Percentiles rank a stretch among this genome's conserved stretches.
These are phyloP conservation scores for Grifola frondosa DNA, from an alignment of 1,284 basidiomycete species.

Conservation along the genomic window DNA sequence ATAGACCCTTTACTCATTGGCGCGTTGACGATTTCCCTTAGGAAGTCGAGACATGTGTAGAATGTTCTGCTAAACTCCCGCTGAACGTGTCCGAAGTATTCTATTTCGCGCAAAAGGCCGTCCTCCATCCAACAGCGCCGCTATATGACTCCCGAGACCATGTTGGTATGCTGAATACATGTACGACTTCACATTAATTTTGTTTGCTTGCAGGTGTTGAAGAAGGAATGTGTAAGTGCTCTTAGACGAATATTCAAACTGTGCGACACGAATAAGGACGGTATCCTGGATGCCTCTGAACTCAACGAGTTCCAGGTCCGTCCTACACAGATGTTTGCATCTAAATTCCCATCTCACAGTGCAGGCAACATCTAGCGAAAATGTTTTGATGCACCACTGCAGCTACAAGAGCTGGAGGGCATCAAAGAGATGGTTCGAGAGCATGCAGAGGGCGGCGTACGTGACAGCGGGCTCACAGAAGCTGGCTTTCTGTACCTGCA, in stretches of 20 bases:
- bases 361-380: slow-evolving; percentile 59
- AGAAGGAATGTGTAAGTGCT: slow-evolving; percentile 89
- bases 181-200: slow-evolving; percentile 5
- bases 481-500: slow-evolving; percentile 94
- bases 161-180: slow-evolving; percentile 43
- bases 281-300: slow-evolving; percentile 85
- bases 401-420: slow-evolving; percentile 90
- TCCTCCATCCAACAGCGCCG: slow-evolving; percentile 95
- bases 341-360: slow-evolving; percentile 3
- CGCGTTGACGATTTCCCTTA: slow-evolving; percentile 30
- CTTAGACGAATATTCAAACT: slow-evolving; percentile 94
- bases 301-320: slow-evolving; percentile 94
- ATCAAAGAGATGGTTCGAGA: slow-evolving; percentile 85
- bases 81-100: slow-evolving; percentile 98
- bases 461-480: slow-evolving; percentile 83
- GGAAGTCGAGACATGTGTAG: slow-evolving; percentile 98
- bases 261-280: slow-evolving; percentile 94
- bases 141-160: slow-evolving; percentile 97
- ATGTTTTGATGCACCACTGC: slow-evolving; percentile 93
- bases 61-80: slow-evolving; percentile 89
- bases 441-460: slow-evolving; percentile 68
- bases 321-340: not conserved
- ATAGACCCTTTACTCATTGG: slow-evolving; percentile 3
- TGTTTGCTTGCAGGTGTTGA: slow-evolving; percentile 64
- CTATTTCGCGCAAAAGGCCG: slow-evolving; percentile 98